These are phyloP conservation scores for Ustilago lituana DNA, from an alignment of 1,284 basidiomycete species.

Conservation along the genomic window DNA sequence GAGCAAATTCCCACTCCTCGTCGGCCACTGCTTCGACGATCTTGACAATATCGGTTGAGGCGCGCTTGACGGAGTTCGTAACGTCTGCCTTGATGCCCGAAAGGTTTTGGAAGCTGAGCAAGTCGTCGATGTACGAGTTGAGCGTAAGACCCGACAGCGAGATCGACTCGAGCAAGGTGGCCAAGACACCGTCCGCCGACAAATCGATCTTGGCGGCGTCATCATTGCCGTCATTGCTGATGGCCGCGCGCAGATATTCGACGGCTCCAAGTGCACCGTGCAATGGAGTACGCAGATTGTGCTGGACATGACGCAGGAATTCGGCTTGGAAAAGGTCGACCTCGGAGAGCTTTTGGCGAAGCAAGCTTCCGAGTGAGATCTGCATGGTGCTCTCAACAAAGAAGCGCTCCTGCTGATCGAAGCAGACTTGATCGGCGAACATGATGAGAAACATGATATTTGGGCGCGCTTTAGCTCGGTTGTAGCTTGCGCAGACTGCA, in stretches of 20 bases:
- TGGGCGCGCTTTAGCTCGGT: constrained; percentile 33
- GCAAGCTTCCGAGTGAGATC: constrained; percentile 32
- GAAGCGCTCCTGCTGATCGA: constrained; percentile 44
- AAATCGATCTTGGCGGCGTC: constrained; percentile 39
- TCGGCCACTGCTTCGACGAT: constrained; percentile 50
- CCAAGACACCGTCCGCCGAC: constrained; percentile 39
- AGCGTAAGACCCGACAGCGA: constrained; percentile 51
- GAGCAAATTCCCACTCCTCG: constrained; percentile 50
- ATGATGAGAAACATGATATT: constrained; percentile 47
- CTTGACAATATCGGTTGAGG: constrained; percentile 31
- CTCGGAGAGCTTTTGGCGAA: constrained; percentile 45
- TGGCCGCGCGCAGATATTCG: constrained; percentile 48
- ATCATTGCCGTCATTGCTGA: constrained; percentile 25
- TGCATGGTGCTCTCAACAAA: constrained; percentile 38
- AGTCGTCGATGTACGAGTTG: constrained; percentile 54
- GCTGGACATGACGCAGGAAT: constrained; percentile 53
- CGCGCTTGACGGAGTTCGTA: constrained; percentile 3
- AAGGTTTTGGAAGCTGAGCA: constrained; percentile 57
- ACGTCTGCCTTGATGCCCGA: constrained; percentile 29
- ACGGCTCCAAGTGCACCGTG: constrained; percentile 57
- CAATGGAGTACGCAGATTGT: constrained; percentile 57
- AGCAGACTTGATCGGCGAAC: constrained; percentile 20
- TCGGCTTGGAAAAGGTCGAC: constrained; percentile 53
- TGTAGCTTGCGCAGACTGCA: constrained; percentile 36
- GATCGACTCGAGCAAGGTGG: constrained; percentile 50